phyloP scores from a whole-genome alignment of 2,329 filamentous ascomycete species.

The Neopestalotiopsis sp. region DNA sequence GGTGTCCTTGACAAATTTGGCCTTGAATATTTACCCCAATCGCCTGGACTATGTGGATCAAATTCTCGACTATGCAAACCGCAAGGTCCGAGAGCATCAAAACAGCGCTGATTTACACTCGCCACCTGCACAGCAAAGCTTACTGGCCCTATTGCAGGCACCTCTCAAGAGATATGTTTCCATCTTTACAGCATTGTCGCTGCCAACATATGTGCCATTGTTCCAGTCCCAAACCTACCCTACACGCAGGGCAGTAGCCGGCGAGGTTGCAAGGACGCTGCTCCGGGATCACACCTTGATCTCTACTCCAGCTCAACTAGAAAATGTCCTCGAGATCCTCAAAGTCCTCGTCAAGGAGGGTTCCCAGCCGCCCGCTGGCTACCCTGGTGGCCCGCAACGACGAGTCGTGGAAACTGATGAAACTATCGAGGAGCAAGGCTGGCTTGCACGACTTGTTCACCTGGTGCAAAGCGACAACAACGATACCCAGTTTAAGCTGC shows the following conservation, averaged over 20 bases:
- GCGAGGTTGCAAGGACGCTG: conserved; percentile 83
- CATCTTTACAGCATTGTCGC: conserved; percentile 91
- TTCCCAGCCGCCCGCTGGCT: conserved; percentile 80
- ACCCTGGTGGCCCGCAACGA: conserved; percentile 79
- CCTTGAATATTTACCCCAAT: conserved; percentile 94
- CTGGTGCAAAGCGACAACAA: conserved; percentile 84
- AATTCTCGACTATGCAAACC: conserved; percentile 84
- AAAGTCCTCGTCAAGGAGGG: conserved; percentile 95
- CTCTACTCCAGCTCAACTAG: conserved; percentile 76
- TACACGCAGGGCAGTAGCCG: conserved; percentile 87
- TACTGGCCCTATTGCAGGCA: conserved; percentile 87
- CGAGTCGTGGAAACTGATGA: conserved; percentile 88
- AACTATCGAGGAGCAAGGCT: conserved; percentile 97
- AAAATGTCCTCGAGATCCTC: conserved; percentile 86
- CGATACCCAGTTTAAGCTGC: conserved; percentile 90
- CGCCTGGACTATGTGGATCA: conserved; percentile 94
- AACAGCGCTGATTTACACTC: conserved; percentile 97
- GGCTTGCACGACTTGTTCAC: conserved; percentile 92
- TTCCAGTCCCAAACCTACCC: conserved; percentile 92
- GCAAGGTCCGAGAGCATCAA: conserved; percentile 85
- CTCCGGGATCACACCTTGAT: conserved; percentile 83
- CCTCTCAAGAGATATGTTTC: conserved; percentile 90
- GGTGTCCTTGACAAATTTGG: conserved; percentile 91
- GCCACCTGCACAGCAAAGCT: conserved; percentile 82
- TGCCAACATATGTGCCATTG: conserved; percentile 90